phyloP scores from a whole-genome alignment of 306 rosid genomes.

The Vachellia collinsii region DNA sequence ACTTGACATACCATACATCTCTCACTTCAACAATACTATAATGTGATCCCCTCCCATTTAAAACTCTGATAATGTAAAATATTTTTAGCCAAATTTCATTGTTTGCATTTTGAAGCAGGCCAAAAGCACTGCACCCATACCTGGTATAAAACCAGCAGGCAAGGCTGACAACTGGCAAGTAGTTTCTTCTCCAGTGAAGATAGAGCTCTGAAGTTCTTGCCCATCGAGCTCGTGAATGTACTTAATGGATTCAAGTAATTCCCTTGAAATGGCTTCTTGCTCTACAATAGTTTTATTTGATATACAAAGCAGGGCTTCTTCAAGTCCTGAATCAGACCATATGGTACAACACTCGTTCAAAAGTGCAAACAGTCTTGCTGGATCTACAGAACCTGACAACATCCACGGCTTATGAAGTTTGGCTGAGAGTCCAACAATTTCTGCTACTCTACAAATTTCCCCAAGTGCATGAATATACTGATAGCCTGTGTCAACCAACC shows the following conservation, averaged over 20 bases:
- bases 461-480: slow-evolving; percentile 71
- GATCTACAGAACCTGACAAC: slow-evolving; percentile 51
- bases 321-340: slow-evolving; percentile 85
- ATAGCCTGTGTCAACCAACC: slow-evolving; percentile 57
- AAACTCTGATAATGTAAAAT: not conserved
- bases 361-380: slow-evolving; percentile 51
- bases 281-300: slow-evolving; percentile 47
- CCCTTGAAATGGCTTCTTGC: slow-evolving; percentile 38
- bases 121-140: slow-evolving; percentile 40
- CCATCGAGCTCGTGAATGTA: slow-evolving; percentile 62
- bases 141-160: slow-evolving; percentile 69
- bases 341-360: slow-evolving; percentile 59
- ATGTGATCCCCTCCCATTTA: not conserved
- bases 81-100: slow-evolving; percentile 14
- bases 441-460: slow-evolving; percentile 81
- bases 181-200: slow-evolving; percentile 59
- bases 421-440: slow-evolving; percentile 68
- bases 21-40: not conserved
- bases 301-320: slow-evolving; percentile 64
- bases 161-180: slow-evolving; percentile 71
- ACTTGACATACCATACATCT: not conserved
- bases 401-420: slow-evolving; percentile 78
- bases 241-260: slow-evolving; percentile 62
- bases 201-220: slow-evolving; percentile 53
- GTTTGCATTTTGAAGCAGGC: slow-evolving; percentile 20